phyloP scores from a whole-genome alignment of 2,329 filamentous ascomycete species.

The Scytalidium lignicola region DNA sequence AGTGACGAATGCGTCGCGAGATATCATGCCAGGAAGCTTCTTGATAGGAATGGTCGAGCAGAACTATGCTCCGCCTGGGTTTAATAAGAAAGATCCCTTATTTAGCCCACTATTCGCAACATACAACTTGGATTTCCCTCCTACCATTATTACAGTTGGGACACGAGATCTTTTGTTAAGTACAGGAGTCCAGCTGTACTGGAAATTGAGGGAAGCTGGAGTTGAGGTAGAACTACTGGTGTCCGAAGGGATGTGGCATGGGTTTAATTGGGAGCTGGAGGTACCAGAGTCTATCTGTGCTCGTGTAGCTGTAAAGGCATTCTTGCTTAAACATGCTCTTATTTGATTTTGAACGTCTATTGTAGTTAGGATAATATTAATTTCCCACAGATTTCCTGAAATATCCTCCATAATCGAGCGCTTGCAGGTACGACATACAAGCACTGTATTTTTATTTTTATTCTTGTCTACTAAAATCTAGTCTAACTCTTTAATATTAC shows the following conservation, averaged over 20 bases:
- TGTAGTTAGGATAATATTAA: too few relatives aligned
- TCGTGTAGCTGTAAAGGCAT: not conserved
- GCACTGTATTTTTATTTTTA: too few relatives aligned
- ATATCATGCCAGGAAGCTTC: not conserved
- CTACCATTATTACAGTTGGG: not conserved
- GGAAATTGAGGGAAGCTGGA: not conserved
- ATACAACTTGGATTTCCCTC: not conserved
- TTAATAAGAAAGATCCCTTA: not conserved
- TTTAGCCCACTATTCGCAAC: not conserved
- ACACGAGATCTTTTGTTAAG: not conserved
- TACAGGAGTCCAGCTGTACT: not conserved
- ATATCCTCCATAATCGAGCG: too few relatives aligned
- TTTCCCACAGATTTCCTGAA: too few relatives aligned
- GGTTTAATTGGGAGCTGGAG: not conserved
- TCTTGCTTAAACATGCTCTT: not conserved
- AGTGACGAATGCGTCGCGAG: not conserved
- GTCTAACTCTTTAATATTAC: too few relatives aligned
- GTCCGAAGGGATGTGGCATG: not conserved
- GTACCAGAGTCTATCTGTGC: not conserved
- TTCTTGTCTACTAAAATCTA: too few relatives aligned
- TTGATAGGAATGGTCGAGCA: not conserved
- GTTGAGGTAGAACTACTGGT: not conserved
- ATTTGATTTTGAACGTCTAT: too few relatives aligned
- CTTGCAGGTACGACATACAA: too few relatives aligned
- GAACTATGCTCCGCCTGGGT: not conserved